phyloP scores from a whole-genome alignment of 1,284 basidiomycete species.

The Puccinia horiana region DNA sequence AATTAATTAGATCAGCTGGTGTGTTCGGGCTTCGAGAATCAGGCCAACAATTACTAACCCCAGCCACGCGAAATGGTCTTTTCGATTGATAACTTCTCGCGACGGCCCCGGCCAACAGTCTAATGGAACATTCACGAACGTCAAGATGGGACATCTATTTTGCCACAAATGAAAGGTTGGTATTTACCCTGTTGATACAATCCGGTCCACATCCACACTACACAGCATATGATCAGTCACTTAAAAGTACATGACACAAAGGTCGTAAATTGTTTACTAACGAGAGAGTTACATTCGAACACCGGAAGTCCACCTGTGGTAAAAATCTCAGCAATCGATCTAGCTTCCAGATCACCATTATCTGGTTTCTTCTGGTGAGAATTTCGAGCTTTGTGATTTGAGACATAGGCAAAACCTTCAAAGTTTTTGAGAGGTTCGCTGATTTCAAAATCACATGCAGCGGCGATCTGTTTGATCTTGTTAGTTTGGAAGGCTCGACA shows the following conservation, averaged over 20 bases:
- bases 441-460: neutral
- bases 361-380: slow-evolving; percentile 25
- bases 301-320: neutral
- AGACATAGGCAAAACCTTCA: slow-evolving; percentile 40
- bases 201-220: slow-evolving; percentile 43
- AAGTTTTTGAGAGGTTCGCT: neutral
- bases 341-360: slow-evolving; percentile 31
- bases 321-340: slow-evolving; percentile 23
- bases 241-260: neutral
- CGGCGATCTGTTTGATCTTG: neutral
- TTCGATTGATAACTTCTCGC: slow-evolving; percentile 36
- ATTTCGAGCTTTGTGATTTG: slow-evolving; percentile 11
- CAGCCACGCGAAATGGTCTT: slow-evolving; percentile 44
- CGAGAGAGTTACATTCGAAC: slow-evolving; percentile 38
- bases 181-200: slow-evolving; percentile 44
- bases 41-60: slow-evolving; percentile 25
- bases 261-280: neutral
- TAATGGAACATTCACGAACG: neutral
- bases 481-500: slow-evolving; percentile 23
- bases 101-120: slow-evolving; percentile 44
- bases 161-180: neutral
- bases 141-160: neutral
- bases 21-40: neutral
- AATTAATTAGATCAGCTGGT: neutral
- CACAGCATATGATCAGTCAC: neutral